Conservation (phyloP, 2,329 filamentous ascomycete genomes). For the Zymoseptoria crescenta region DNA sequence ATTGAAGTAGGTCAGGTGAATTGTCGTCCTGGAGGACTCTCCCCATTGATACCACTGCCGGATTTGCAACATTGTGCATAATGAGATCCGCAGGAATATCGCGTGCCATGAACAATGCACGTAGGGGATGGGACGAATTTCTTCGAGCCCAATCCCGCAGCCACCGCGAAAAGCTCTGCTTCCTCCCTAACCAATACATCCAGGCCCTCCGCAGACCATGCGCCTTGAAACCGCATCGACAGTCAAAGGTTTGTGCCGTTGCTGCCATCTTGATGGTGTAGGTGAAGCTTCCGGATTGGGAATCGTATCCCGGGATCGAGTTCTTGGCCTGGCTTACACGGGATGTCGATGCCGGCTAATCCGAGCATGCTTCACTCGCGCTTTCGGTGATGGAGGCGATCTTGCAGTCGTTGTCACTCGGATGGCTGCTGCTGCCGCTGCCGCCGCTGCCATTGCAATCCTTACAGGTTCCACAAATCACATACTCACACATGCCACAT, state of each 20-base stretch:
- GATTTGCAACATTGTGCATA: constrained; percentile 19
- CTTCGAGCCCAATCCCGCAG: neutral
- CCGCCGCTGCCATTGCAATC: neutral
- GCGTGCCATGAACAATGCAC: neutral
- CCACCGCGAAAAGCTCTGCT: neutral
- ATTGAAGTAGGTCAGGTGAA: constrained; percentile 10
- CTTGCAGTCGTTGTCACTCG: neutral
- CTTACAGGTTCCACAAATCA: neutral
- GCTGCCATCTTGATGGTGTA: neutral
- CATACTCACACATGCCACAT: constrained; percentile 9
- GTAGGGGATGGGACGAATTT: neutral
- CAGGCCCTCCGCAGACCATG: neutral
- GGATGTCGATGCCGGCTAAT: no score
- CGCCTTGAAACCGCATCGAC: neutral
- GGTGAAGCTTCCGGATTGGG: neutral
- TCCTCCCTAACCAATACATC: neutral
- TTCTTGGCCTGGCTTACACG: neutral
- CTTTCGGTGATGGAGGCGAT: neutral
- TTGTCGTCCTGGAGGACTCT: constrained; percentile 1
- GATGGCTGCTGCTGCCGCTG: neutral
- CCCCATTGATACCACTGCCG: constrained; percentile 1
- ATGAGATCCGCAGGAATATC: constrained; percentile 6
- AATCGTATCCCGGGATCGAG: neutral
- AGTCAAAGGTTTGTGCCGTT: neutral
- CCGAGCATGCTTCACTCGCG: neutral